Base-by-base conservation (phyloP, 768 basidiomycete species). In the Lentinula sp. region DNA sequence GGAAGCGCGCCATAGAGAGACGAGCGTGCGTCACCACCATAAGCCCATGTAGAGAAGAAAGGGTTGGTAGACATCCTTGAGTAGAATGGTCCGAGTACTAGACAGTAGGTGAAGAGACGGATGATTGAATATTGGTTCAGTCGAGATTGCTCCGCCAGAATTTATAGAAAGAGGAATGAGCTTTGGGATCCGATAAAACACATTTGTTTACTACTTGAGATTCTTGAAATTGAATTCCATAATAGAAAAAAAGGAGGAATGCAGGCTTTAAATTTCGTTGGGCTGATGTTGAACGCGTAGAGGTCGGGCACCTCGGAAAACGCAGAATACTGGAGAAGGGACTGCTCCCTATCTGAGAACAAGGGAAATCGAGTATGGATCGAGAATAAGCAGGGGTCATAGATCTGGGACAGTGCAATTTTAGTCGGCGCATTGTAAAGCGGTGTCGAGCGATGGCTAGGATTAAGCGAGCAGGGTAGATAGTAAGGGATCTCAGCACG, bases 1-100 rank as follows among this genome's bases (percentile, higher is more conserved):
- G 68, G 65, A 45, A 57, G 59, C 20, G 71, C 66, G 23, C 61
- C 53, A 9, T 67, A 60, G 45, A 62, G 12, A 35, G 46, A 37
- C 10, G 50, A n/a, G 13, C 37, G 15, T 13, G 43, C 23, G 7
- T 33, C 33, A 18, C 28, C 39, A 5, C n/a, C 33, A n/a, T 15
- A 18, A n/a, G 9, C 36, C 59, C 59, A 50, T 12, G 23, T 9
- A 18, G 32, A 52, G 37, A 48, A 9, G 20, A 60, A 60, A 41
- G 59, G 49, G 39, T 60, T 46, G 39, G 37, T 33, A 48, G 57
- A 48, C 45, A 50, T 59, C 18, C 10, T 46, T 28, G 32, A 35
- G 28, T 32, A 32, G 2, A 8, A 6, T 23, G 7, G 54, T 64
- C 3, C 13, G 66, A 48, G 23, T 18, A 15, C 10, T 15, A 41